Evolutionary conservation across 75 land plant genomes (phyloP).

Genomic region (Azolla pinnata): DNA sequence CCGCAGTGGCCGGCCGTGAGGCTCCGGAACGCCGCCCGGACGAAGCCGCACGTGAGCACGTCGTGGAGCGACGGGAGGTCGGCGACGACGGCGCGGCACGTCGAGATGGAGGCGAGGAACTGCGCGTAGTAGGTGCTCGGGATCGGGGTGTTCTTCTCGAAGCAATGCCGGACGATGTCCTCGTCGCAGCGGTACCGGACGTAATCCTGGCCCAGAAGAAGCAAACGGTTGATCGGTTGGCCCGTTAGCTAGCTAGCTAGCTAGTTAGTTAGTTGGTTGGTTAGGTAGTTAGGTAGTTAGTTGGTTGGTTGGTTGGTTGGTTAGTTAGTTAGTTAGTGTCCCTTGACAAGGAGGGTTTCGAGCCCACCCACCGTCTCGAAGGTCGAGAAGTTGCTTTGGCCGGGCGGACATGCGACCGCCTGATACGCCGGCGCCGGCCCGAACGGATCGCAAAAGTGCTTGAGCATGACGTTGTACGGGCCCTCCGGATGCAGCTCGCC

Average conservation of each 20-base stretch:
- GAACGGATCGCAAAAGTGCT: constrained; percentile 14
- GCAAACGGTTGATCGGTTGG: not conserved
- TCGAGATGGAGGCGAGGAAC: not conserved
- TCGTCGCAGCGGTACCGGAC: constrained; percentile 2
- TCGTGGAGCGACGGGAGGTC: constrained; percentile 6
- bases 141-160: constrained; percentile 11
- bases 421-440: constrained; percentile 11
- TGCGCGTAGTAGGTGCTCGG: constrained; percentile 3
- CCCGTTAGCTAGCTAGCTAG: not conserved
- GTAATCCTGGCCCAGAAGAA: constrained; percentile 9
- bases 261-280: too few species aligned
- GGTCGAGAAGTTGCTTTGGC: constrained; percentile 5
- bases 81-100: not conserved
- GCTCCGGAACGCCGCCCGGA: constrained; percentile 4
- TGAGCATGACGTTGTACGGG: not conserved
- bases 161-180: constrained; percentile 9
- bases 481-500: not conserved
- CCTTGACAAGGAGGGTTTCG: not conserved
- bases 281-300: too few species aligned
- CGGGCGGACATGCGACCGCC: not conserved
- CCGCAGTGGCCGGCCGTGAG: constrained; percentile 8
- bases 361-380: constrained; percentile 9
- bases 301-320: too few species aligned
- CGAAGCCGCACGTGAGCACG: constrained; percentile 11
- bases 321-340: not conserved